phyloP scores from a whole-genome alignment of 331 rosid genomes.

The Quercus tomentella region DNA sequence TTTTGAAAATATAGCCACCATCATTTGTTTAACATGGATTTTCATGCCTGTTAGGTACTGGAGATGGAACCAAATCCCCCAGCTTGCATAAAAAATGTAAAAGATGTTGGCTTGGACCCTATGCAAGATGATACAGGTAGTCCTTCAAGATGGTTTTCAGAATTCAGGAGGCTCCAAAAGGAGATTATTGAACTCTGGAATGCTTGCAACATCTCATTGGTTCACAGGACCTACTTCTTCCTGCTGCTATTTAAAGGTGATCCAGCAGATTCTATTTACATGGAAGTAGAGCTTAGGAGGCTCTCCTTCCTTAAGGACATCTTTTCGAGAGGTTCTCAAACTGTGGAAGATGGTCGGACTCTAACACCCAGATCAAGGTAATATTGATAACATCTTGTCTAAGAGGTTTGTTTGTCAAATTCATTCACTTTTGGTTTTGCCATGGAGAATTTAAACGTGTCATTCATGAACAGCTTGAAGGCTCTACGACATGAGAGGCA shows the following conservation, averaged over 20 bases:
- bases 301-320: conserved; percentile 65
- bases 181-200: conserved; percentile 87
- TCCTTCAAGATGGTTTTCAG: conserved; percentile 66
- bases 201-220: conserved; percentile 78
- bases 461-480: conserved; percentile 42
- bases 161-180: conserved; percentile 72
- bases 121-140: conserved; percentile 47
- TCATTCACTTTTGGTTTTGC: too few species aligned
- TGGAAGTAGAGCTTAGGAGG: conserved; percentile 90
- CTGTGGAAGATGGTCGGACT: conserved; percentile 55
- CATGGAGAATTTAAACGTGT: neutral
- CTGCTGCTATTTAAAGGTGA: conserved; percentile 86
- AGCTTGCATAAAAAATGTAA: conserved; percentile 39
- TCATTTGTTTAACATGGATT: conserved; percentile 15
- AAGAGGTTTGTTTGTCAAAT: neutral
- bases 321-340: conserved; percentile 48
- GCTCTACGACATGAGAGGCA: conserved; percentile 72
- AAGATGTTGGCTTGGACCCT: conserved; percentile 80
- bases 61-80: conserved; percentile 30
- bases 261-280: conserved; percentile 71
- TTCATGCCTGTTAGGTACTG: conserved; percentile 37
- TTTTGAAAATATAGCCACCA: conserved; percentile 4
- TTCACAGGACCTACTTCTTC: conserved; percentile 95
- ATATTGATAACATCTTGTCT: neutral
- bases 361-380: conserved; percentile 66